Evolutionary conservation across 2,329 filamentous ascomycete species (phyloP), one percentile per base, ranked within the genome.

Genomic region (Fusarium hostae): DNA sequence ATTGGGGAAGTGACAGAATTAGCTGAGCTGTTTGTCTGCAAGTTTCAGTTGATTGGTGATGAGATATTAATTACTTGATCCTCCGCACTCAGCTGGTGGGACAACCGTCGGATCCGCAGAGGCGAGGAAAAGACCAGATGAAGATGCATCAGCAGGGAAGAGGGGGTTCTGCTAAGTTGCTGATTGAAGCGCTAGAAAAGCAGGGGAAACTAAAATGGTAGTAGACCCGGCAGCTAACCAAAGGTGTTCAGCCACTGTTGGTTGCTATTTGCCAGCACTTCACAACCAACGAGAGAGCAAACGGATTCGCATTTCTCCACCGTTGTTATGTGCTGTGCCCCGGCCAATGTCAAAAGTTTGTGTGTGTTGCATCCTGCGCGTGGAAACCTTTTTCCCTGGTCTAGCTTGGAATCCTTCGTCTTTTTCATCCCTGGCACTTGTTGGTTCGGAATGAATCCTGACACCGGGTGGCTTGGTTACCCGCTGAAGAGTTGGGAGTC

Each of bases 131-230:
- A 57, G 34, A 58, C 37, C 41, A 57, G 43, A 52, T 16, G 34
- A 54, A 47, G 47, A 56, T 20, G 44, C n/a, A 34, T 34, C 7
- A 24, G 6, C 26, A 32, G 41, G 43, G 37, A 41, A 48, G 20
- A 47, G n/a, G 35, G 24, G n/a, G 37, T 26, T n/a, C 30, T 54
- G 47, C 30, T 47, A 62, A 62, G 64, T 20, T 28, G 20, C 28
- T 67, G 56, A 67, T 62, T 54, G 48, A 52, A 67, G 39, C 55
- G 35, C 55, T 40, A 45, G n/a, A 56, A n/a, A 22, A 20, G n/a
- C 64, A 63, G 58, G 65, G 65, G 50, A 41, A 37, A 13, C 54
- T 22, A 48, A 35, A 48, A 11, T 15, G 40, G 40, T 32, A 57
- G 22, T 32, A 34, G 40, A 48, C 16, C 54, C 54, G 40, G 54